Evolutionary conservation across 345 rosid genomes (phyloP).

Genomic region (Sonneratia alba): DNA sequence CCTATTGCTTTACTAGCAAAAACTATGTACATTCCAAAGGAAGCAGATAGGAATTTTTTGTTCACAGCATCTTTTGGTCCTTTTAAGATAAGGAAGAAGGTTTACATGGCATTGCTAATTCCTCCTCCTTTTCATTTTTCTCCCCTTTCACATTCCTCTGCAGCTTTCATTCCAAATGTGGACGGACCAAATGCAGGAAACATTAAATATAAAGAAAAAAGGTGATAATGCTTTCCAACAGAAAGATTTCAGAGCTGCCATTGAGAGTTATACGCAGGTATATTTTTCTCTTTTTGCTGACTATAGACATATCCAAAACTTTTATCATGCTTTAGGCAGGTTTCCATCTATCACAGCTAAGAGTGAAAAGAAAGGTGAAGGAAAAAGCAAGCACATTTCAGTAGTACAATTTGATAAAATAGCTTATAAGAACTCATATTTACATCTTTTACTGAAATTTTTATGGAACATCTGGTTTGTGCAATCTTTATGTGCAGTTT

Average conservation of each 20-base stretch:
- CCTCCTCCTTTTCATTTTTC: neutral
- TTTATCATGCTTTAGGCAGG: neutral
- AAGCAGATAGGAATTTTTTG: neutral
- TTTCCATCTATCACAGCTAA: neutral
- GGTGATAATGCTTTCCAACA: constrained; percentile 83
- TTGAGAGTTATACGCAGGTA: constrained; percentile 77
- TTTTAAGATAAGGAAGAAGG: neutral
- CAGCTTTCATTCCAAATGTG: constrained; percentile 99
- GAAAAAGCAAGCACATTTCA: neutral
- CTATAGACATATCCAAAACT: neutral
- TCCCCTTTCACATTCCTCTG: neutral
- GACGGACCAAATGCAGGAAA: constrained; percentile 95
- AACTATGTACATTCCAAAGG: neutral
- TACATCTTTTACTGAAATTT: neutral
- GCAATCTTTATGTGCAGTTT: constrained; percentile 39
- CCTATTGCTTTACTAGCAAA: neutral
- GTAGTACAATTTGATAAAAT: neutral
- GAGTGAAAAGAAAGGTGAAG: neutral
- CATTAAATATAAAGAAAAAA: constrained; percentile 70
- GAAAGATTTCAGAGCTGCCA: constrained; percentile 57
- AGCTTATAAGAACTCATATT: neutral
- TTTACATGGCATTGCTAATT: neutral
- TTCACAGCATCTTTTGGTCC: neutral
- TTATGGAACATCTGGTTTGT: neutral
- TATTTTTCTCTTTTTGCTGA: neutral